phyloP scores from a whole-genome alignment of 441 rosid genomes.

The Heliophila coronopifolia region DNA sequence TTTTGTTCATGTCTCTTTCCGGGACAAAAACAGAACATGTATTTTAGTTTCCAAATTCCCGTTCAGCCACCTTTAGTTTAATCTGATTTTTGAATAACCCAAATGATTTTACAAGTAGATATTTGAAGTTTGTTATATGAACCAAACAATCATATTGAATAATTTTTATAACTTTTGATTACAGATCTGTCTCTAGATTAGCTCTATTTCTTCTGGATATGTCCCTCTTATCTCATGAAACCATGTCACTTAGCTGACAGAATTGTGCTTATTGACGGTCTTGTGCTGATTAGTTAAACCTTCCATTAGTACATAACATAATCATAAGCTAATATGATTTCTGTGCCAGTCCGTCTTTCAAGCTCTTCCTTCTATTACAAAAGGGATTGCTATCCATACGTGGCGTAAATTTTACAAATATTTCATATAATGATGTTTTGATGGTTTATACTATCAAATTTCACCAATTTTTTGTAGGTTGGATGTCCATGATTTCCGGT shows the following conservation, averaged over 20 bases:
- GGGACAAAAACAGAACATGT: too few species aligned
- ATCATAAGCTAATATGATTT: slow-evolving; percentile 36
- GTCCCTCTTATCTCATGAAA: background rate
- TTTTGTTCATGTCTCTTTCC: too few species aligned
- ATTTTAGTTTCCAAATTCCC: too few species aligned
- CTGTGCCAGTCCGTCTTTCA: slow-evolving; percentile 29
- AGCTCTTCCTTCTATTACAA: slow-evolving; percentile 16
- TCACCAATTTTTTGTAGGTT: too few species aligned
- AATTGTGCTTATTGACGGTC: slow-evolving; percentile 32
- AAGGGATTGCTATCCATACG: slow-evolving; percentile 29
- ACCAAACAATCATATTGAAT: background rate
- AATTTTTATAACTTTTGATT: background rate
- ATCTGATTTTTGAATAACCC: too few species aligned
- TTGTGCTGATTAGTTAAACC: slow-evolving; percentile 26
- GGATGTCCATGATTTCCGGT: too few species aligned
- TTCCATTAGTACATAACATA: slow-evolving; percentile 39
- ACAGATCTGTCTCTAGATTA: background rate
- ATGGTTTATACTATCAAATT: too few species aligned
- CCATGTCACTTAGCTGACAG: background rate
- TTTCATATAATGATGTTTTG: background rate
- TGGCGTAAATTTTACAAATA: slow-evolving; percentile 18
- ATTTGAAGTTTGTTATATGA: background rate
- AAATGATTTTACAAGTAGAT: too few species aligned
- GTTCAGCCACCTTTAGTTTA: too few species aligned
- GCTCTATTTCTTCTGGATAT: background rate